A percentile compares a stretch with the other conserved stretches of the same genome.
Conservation (phyloP, 2,329 filamentous ascomycete species). For the Alternaria conjuncta region DNA sequence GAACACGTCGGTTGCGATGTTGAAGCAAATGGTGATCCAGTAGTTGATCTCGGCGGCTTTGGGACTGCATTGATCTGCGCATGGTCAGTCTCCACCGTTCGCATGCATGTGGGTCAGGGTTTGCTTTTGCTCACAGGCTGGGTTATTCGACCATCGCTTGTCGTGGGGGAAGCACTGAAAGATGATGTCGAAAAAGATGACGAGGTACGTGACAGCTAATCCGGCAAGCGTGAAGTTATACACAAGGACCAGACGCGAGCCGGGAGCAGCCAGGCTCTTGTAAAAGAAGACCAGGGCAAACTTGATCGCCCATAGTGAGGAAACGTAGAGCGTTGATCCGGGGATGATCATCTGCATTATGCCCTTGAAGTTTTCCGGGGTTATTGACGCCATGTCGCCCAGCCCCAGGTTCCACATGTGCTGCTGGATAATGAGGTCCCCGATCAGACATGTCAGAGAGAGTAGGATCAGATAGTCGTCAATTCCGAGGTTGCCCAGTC, state of each 20-base stretch:
- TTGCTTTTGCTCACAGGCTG: conserved; percentile 20
- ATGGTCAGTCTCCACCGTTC: conserved; percentile 9
- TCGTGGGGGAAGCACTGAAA: conserved; percentile 50
- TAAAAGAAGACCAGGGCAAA: conserved; percentile 52
- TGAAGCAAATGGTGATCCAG: conserved; percentile 33
- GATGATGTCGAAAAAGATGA: conserved; percentile 50
- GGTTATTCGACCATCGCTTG: conserved; percentile 32
- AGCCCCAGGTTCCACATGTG: conserved; percentile 44
- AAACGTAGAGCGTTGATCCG: conserved; percentile 51
- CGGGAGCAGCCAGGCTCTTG: conserved; percentile 48
- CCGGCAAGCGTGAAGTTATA: conserved; percentile 48
- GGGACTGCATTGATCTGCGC: conserved; percentile 26
- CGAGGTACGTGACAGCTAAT: conserved; percentile 37
- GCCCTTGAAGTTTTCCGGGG: conserved; percentile 21
- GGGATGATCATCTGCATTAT: conserved; percentile 50
- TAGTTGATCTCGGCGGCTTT: conserved; percentile 27
- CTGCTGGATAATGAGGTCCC: conserved; percentile 29
- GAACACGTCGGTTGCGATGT: conserved; percentile 28
- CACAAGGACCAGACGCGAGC: conserved; percentile 45
- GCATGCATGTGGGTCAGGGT: neutral
- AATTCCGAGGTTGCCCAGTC: conserved; percentile 34
- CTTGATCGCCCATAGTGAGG: conserved; percentile 53
- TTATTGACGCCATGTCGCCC: conserved; percentile 23
- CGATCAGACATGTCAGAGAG: conserved; percentile 40
- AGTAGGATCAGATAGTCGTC: conserved; percentile 43